Evolutionary conservation across 148 eudicot genomes (phyloP).

Genomic region (Selenicereus undatus): DNA sequence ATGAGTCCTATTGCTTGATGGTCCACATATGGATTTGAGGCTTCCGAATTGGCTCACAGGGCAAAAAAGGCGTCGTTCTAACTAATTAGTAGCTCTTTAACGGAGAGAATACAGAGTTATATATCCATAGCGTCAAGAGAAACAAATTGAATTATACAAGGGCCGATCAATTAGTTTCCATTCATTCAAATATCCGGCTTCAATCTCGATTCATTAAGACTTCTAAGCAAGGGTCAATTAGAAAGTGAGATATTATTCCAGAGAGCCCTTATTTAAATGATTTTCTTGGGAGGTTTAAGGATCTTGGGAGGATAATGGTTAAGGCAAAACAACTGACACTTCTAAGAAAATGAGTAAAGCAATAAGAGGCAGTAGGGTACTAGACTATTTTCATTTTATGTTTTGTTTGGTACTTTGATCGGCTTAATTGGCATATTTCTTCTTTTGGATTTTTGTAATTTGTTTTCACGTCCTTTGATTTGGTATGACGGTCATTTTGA

Average conservation of each 20-base stretch:
- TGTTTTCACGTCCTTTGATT: too few relatives aligned
- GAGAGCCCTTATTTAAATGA: neutral
- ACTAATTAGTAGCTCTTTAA: constrained; percentile 7
- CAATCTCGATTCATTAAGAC: too few relatives aligned
- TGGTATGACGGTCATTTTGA: too few relatives aligned
- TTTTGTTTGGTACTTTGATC: too few relatives aligned
- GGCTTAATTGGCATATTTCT: too few relatives aligned
- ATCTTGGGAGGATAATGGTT: neutral
- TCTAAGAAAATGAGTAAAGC: neutral
- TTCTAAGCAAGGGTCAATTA: neutral
- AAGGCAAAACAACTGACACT: neutral
- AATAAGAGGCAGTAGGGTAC: too few relatives aligned
- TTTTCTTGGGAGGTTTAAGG: neutral
- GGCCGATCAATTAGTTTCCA: too few relatives aligned
- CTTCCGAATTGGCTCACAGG: constrained; percentile 7
- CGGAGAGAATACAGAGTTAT: constrained; percentile 15
- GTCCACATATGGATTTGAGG: constrained; percentile 14
- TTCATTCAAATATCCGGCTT: too few relatives aligned
- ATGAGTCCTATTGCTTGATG: constrained; percentile 29
- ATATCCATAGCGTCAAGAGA: too few relatives aligned
- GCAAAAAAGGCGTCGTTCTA: constrained; percentile 14
- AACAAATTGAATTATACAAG: too few relatives aligned
- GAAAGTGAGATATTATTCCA: neutral
- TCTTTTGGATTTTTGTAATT: too few relatives aligned
- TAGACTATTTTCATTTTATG: too few relatives aligned